Evolutionary conservation across 2,329 filamentous ascomycete species (phyloP).

Genomic region (Fusarium anthophilum): DNA sequence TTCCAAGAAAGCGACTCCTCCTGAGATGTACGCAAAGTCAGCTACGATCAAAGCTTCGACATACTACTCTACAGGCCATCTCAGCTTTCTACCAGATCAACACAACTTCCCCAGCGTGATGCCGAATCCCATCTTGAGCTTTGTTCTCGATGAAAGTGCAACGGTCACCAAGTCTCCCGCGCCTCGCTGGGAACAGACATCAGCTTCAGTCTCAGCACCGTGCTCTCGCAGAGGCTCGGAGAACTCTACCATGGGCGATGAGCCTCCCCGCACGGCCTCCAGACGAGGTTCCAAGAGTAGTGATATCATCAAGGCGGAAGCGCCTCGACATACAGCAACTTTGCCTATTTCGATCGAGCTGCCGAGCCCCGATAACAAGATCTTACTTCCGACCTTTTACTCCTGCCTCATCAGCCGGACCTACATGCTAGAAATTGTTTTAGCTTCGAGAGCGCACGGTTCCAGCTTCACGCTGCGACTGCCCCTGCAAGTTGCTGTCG

Average conservation of each 20-base stretch:
- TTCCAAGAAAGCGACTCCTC: slow-evolving; percentile 7
- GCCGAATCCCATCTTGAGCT: slow-evolving; percentile 19
- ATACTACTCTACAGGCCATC: slow-evolving; percentile 24
- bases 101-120: slow-evolving; percentile 11
- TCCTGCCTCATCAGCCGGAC: slow-evolving; percentile 31
- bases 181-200: not conserved
- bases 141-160: slow-evolving; percentile 16
- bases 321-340: not conserved
- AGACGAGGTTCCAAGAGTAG: not conserved
- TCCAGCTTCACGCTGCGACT: slow-evolving; percentile 11
- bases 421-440: slow-evolving; percentile 4
- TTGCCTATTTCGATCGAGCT: slow-evolving; percentile 7
- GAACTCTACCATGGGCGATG: not conserved
- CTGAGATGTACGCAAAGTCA: slow-evolving; percentile 20
- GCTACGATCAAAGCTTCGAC: slow-evolving; percentile 25
- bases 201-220: not conserved
- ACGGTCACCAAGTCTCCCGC: not conserved
- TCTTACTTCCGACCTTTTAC: slow-evolving; percentile 26
- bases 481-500: slow-evolving; percentile 19
- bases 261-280: not conserved
- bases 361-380: slow-evolving; percentile 13
- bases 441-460: not conserved
- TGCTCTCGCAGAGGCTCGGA: slow-evolving; percentile 14
- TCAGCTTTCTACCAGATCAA: slow-evolving; percentile 26
- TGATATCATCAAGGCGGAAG: slow-evolving; percentile 1